phyloP scores from a whole-genome alignment of 1,139 yeast genomes.

The Suhomyces chickasaworum region DNA sequence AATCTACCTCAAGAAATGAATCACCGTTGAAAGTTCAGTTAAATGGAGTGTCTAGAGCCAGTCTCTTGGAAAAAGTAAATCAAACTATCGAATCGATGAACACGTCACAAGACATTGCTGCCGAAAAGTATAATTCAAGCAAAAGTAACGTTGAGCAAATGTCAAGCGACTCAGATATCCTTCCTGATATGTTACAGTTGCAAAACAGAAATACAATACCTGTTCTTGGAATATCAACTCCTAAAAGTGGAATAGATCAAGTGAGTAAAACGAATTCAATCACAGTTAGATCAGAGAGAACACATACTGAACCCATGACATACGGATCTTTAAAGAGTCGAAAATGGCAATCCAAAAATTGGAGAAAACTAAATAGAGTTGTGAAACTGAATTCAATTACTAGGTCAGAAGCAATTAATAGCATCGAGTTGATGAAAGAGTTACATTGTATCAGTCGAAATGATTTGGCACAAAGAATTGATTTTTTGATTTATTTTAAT shows the following conservation, averaged over 20 bases:
- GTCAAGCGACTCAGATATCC: slow-evolving; percentile 17
- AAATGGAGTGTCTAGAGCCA: slow-evolving; percentile 16
- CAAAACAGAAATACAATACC: slow-evolving; percentile 15
- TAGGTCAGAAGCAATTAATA: slow-evolving; percentile 18
- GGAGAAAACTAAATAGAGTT: slow-evolving; percentile 19
- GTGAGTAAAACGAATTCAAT: not conserved
- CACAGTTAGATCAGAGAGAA: no score
- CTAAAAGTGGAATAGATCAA: slow-evolving; percentile 4
- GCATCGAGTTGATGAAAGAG: slow-evolving; percentile 13
- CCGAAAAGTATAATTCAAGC: not conserved
- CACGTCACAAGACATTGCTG: slow-evolving; percentile 6
- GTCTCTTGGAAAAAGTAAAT: slow-evolving; percentile 20
- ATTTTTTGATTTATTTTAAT: slow-evolving; percentile 16
- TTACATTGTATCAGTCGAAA: slow-evolving; percentile 14
- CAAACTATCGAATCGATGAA: slow-evolving; percentile 20
- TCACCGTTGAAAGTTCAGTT: not conserved
- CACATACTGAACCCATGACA: no score
- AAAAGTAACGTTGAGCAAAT: no score
- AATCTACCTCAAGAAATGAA: not conserved
- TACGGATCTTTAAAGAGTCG: no score
- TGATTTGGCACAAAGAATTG: slow-evolving; percentile 18
- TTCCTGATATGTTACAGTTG: slow-evolving; percentile 10
- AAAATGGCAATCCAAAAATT: slow-evolving; percentile 5
- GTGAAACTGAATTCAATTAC: slow-evolving; percentile 17
- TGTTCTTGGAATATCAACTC: slow-evolving; percentile 16